A percentile compares a stretch with the other conserved stretches of the same genome.
Evolutionary conservation across 768 basidiomycete genomes (phyloP).

Genomic region (Tricholoma flavovirens): DNA sequence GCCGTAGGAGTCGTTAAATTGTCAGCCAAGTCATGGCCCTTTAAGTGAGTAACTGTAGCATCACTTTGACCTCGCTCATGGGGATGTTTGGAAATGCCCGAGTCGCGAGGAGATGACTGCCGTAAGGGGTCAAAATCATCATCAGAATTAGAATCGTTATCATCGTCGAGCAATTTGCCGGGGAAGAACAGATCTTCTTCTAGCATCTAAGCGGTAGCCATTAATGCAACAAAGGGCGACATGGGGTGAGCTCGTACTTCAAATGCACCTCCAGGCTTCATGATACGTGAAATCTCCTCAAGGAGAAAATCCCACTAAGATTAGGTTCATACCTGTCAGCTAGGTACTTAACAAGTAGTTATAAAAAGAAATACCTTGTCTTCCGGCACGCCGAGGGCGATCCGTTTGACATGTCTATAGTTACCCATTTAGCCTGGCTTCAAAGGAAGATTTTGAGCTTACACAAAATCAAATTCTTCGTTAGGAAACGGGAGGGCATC

Average conservation of each 20-base stretch:
- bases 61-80: background rate
- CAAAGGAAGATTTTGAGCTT: conserved; percentile 20
- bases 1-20: conserved; percentile 9
- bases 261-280: conserved; percentile 70
- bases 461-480: conserved; percentile 78
- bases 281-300: conserved; percentile 64
- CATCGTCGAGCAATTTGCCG: conserved; percentile 38
- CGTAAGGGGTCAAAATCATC: conserved; percentile 19
- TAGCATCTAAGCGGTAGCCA: conserved; percentile 41
- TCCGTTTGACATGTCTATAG: conserved; percentile 59
- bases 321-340: background rate
- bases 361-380: conserved; percentile 44
- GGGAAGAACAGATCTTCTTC: conserved; percentile 77
- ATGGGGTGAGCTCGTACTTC: conserved; percentile 37
- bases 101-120: conserved; percentile 7
- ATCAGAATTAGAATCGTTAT: conserved; percentile 24
- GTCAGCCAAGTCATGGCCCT: conserved; percentile 6
- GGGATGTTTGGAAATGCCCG: conserved; percentile 1
- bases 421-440: conserved; percentile 5
- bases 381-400: conserved; percentile 72
- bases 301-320: conserved; percentile 61
- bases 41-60: conserved; percentile 1
- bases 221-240: background rate
- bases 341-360: background rate
- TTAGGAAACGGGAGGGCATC: conserved; percentile 64